Base-by-base conservation (phyloP, 2,329 filamentous ascomycete genomes). In the Cercospora sp. region DNA sequence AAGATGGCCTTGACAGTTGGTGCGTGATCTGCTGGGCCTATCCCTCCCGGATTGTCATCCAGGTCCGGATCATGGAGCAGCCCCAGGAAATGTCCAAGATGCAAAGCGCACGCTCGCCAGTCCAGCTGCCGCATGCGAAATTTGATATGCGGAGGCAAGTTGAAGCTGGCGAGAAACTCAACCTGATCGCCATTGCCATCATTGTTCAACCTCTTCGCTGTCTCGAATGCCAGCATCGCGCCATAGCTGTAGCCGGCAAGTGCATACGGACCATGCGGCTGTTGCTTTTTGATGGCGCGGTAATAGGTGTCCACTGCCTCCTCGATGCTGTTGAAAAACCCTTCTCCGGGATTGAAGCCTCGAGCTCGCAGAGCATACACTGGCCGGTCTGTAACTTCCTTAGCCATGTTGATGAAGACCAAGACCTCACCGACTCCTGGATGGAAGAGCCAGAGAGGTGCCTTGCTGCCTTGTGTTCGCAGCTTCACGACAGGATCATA, bases 191-290 rank as follows among this genome's bases (percentile, higher is more conserved):
- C 65, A 12, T 55, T 33, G 13, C 55, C 55, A 53, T 85, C 79
- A 18, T 13, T 16, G 9, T 55, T 39, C 6, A 87, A 76, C 1
- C 69, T 30, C 73, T 87, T 86, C 9, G 79, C 77, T 0, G 83
- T 74, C 72, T 87, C 85, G 64, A 85, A 87, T 0, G 84, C 83
- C 0, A 86, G 66, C 75, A 84, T 85, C 0, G 77, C 69, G 1
- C 85, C 85, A 70, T 82, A 86, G 3, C 78, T 82, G 72, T 87
- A 87, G 1, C 85, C 85, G 0, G 81, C 82, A 0, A 87, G 71
- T 0, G 81, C 82, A 69, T 87, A 87, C 0, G 84, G 84, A 0
- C 85, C 84, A 0, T 74, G 10, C 0, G 84, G 83, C 68, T 87
- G 85, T 1, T 66, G 65, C 3, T 61, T 26, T 20, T 78, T 78